Evolutionary conservation across 495 filamentous ascomycete genomes (phyloP), one percentile per base, ranked within the genome.

Genomic region (Darksidea phi): DNA sequence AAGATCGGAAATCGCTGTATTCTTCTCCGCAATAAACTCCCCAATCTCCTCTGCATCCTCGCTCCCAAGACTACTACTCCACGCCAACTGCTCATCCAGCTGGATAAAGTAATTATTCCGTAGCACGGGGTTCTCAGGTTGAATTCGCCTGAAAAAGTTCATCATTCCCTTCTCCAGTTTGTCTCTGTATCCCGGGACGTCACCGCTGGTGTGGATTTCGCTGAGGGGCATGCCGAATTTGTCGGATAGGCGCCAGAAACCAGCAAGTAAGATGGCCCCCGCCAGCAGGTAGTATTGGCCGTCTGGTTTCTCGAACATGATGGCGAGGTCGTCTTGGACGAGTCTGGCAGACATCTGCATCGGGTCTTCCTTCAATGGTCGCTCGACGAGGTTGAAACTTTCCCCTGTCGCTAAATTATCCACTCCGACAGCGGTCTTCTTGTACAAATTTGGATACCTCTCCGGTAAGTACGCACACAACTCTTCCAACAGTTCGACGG

Each of bases 261-360:
- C 91, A 0, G 90, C 83, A 0, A 96, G 79, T 10, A 95, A 78
- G 52, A 94, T 86, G 6, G 86, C 80, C 12, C 90, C 91, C 2
- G 90, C 89, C 0, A 90, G 79, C 1, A 95, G 83, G 72, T 92
- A 89, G 74, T 96, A 95, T 71, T 93, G 84, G 23, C 89, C 87
- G 67, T 95, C 88, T 1, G 76, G 70, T 26, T 76, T 79, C 72
- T 95, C 89, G 67, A 95, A 78, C 91, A 96, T 95, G 21, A 95
- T 80, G 1, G 89, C 90, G 0, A 95, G 74, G 69, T 95, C 91
- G 70, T 95, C 91, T 76, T 95, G 91, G 20, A 90, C 76, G 34
- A 94, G 79, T 11, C 90, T 83, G 5, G 84, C 73, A 17, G 51
- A 80, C 70, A 81, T 91, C 55, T 80, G 77, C 88, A 95, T 95